Evolutionary conservation across 2,329 filamentous ascomycete genomes (phyloP).

Genomic region (Sporothrix sp.): DNA sequence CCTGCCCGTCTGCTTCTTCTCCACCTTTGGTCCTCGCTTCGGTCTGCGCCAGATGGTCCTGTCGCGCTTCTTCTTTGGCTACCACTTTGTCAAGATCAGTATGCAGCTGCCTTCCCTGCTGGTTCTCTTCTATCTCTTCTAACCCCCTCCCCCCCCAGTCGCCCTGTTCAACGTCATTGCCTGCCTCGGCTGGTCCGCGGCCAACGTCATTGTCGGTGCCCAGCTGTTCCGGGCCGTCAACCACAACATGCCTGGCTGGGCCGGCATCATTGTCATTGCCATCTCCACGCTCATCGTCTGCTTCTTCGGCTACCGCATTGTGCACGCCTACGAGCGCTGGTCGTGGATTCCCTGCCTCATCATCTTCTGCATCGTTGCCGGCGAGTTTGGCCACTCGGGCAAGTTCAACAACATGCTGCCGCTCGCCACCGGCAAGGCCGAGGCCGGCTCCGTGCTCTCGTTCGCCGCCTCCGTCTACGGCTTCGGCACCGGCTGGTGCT

Average conservation of each 20-base stretch:
- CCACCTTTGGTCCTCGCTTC: constrained; percentile 45
- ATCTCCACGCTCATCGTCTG: constrained; percentile 57
- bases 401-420: constrained; percentile 34
- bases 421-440: constrained; percentile 46
- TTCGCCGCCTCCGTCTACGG: constrained; percentile 59
- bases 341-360: constrained; percentile 57
- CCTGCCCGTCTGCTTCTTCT: constrained; percentile 46
- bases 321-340: constrained; percentile 68
- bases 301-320: constrained; percentile 66
- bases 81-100: constrained; percentile 57
- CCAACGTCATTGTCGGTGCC: constrained; percentile 72
- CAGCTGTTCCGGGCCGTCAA: constrained; percentile 70
- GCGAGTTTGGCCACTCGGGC: constrained; percentile 32
- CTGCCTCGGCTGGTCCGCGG: constrained; percentile 64
- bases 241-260: constrained; percentile 56
- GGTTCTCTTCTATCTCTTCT: background rate
- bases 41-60: constrained; percentile 52
- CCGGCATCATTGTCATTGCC: constrained; percentile 66
- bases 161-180: constrained; percentile 62
- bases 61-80: constrained; percentile 50
- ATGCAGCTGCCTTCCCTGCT: constrained; percentile 23
- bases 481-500: constrained; percentile 60
- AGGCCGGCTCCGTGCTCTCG: constrained; percentile 47
- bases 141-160: constrained; percentile 31
- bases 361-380: constrained; percentile 40